These are phyloP conservation scores for Penicillium sp. DNA, from an alignment of 2,329 filamentous ascomycete genomes.

Conservation along the genomic window DNA sequence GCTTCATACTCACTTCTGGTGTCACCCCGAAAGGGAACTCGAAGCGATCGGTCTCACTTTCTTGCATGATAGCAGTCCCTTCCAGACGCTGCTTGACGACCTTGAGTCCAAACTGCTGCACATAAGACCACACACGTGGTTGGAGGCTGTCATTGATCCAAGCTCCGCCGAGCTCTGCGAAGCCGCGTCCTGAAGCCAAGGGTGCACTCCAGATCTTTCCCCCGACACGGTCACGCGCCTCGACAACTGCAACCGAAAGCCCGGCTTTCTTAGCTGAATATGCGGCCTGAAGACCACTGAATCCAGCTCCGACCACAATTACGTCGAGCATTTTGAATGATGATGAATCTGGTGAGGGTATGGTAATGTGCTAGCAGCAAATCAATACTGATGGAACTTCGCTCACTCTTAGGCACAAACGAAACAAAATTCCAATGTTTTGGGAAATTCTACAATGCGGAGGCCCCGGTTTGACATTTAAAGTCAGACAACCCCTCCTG, in stretches of 20 bases:
- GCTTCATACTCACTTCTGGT: constrained; percentile 26
- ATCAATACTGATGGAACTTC: background rate
- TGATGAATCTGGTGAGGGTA: background rate
- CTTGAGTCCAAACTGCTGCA: constrained; percentile 29
- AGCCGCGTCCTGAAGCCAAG: constrained; percentile 19
- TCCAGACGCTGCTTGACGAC: constrained; percentile 33
- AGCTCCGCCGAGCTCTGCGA: constrained; percentile 34
- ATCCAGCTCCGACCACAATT: constrained; percentile 43
- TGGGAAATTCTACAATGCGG: background rate
- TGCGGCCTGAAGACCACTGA: constrained; percentile 42
- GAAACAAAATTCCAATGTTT: background rate
- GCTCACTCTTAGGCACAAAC: background rate
- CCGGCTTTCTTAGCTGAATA: constrained; percentile 32
- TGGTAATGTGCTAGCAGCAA: background rate
- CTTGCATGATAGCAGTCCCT: constrained; percentile 35
- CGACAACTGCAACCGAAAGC: constrained; percentile 38
- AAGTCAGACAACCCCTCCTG: background rate
- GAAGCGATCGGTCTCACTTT: constrained; percentile 1
- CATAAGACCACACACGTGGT: constrained; percentile 29
- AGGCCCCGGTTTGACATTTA: background rate
- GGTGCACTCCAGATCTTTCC: constrained; percentile 40
- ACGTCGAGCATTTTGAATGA: constrained; percentile 20
- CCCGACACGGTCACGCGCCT: constrained; percentile 47
- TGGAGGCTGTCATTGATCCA: constrained; percentile 40
- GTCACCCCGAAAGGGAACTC: constrained; percentile 36